These are phyloP conservation scores for Orbilia quercus DNA, from an alignment of 2,329 filamentous ascomycete genomes.

Conservation along the genomic window DNA sequence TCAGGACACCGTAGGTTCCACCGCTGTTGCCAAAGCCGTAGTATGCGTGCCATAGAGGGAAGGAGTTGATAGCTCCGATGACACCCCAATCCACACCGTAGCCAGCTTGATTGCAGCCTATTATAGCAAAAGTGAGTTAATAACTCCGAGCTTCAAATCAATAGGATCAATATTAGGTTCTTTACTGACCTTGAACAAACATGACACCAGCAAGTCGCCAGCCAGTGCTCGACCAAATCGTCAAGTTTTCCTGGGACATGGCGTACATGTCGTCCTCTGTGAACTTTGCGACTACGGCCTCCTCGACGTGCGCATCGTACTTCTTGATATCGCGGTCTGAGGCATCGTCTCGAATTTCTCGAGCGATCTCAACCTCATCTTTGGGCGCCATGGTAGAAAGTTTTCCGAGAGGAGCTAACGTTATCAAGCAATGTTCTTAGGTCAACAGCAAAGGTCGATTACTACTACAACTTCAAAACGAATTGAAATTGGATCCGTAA, in stretches of 20 bases:
- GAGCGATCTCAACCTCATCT: conserved; percentile 57
- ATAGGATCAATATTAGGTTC: neutral
- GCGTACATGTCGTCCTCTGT: conserved; percentile 66
- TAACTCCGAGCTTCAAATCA: neutral
- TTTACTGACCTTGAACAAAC: conserved; percentile 58
- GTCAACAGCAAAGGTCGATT: conserved; percentile 16
- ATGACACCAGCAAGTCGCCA: conserved; percentile 65
- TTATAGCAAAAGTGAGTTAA: conserved; percentile 61
- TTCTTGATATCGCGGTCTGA: conserved; percentile 61
- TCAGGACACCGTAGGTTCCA: conserved; percentile 64
- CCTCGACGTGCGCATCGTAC: conserved; percentile 63
- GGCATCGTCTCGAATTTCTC: conserved; percentile 61
- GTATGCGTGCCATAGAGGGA: conserved; percentile 64
- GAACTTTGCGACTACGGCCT: conserved; percentile 65
- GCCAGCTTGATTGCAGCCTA: conserved; percentile 66
- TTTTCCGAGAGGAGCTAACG: conserved; percentile 3
- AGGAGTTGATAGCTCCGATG: conserved; percentile 66
- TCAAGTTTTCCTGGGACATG: conserved; percentile 64
- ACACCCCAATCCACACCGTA: conserved; percentile 68
- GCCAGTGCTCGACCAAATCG: conserved; percentile 64
- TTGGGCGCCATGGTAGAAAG: conserved; percentile 49
- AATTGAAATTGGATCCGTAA: conserved; percentile 40
- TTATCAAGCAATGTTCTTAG: conserved; percentile 2
- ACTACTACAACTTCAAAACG: conserved; percentile 52
- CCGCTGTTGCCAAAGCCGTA: conserved; percentile 65